Conservation (phyloP, 805 yeast species). For the Vanderwaltozyma verrucispora region DNA sequence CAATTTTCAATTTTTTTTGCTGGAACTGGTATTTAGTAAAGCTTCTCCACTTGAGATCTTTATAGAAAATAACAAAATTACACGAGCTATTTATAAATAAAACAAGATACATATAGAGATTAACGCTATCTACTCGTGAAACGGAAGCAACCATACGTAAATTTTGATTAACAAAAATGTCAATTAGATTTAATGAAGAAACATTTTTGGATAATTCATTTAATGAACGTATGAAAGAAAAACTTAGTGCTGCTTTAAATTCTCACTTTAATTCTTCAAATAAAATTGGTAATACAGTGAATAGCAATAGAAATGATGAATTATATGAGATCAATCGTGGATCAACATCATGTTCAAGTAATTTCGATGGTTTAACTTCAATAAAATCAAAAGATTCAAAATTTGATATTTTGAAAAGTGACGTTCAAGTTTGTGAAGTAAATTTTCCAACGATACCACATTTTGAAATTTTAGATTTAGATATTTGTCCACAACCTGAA, state of each 20-base stretch:
- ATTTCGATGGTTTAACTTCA: neutral
- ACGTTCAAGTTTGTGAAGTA: conserved; percentile 24
- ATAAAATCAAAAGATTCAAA: conserved; percentile 2
- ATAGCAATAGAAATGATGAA: neutral
- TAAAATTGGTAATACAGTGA: neutral
- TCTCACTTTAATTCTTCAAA: conserved; percentile 3
- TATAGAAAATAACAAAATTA: too few species aligned
- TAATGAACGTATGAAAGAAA: conserved; percentile 17
- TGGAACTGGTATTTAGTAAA: too few species aligned
- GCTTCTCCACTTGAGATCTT: too few species aligned
- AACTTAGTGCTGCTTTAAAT: conserved; percentile 18
- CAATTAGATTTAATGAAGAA: conserved; percentile 18
- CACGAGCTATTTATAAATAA: too few species aligned
- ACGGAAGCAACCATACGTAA: too few species aligned
- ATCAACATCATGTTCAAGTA: neutral
- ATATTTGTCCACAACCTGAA: conserved; percentile 24
- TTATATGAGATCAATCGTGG: neutral
- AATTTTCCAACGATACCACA: conserved; percentile 24
- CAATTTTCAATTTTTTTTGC: too few species aligned
- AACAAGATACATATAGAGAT: too few species aligned
- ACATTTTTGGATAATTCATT: conserved; percentile 21
- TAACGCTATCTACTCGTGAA: too few species aligned
- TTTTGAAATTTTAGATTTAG: conserved; percentile 27
- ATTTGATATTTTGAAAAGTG: conserved; percentile 11
- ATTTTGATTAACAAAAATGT: too few species aligned